Conservation (phyloP, 1,284 basidiomycete species). For the Neonothopanus nambi region DNA sequence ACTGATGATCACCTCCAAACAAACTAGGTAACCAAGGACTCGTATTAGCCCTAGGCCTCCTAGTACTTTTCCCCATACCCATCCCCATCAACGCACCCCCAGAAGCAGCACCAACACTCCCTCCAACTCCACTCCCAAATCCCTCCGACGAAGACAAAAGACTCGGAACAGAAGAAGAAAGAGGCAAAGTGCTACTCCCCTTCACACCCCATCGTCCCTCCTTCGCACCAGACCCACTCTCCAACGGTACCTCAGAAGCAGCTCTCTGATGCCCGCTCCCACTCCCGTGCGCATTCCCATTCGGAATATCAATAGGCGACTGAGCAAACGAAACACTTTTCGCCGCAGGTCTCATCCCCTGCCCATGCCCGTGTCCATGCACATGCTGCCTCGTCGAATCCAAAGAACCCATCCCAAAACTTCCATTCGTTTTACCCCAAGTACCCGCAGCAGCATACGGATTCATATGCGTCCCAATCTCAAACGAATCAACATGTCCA, state of each 20-base stretch:
- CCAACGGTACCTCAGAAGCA: not conserved
- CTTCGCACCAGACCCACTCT: slow-evolving; percentile 2
- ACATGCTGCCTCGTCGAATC: not conserved
- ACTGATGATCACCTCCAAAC: slow-evolving; percentile 64
- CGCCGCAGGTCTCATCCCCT: slow-evolving; percentile 37
- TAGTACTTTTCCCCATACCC: slow-evolving; percentile 24
- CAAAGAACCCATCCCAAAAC: not conserved
- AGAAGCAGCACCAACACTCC: not conserved
- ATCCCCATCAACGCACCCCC: not conserved
- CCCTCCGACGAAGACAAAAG: slow-evolving; percentile 1
- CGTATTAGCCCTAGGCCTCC: slow-evolving; percentile 69
- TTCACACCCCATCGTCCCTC: slow-evolving; percentile 4
- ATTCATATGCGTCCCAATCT: slow-evolving; percentile 14
- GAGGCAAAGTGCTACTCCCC: slow-evolving; percentile 2
- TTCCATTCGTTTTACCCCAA: not conserved
- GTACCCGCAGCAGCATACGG: not conserved
- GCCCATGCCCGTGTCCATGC: not conserved
- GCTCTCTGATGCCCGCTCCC: not conserved
- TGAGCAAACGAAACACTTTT: slow-evolving; percentile 53
- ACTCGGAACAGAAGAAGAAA: slow-evolving; percentile 13
- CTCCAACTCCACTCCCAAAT: not conserved
- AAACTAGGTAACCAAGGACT: slow-evolving; percentile 64
- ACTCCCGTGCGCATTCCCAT: not conserved
- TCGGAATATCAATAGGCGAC: slow-evolving; percentile 20
- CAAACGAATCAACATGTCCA: slow-evolving; percentile 20